Conservation (phyloP, 805 yeast genomes). For the Suhomyces vadensis region DNA sequence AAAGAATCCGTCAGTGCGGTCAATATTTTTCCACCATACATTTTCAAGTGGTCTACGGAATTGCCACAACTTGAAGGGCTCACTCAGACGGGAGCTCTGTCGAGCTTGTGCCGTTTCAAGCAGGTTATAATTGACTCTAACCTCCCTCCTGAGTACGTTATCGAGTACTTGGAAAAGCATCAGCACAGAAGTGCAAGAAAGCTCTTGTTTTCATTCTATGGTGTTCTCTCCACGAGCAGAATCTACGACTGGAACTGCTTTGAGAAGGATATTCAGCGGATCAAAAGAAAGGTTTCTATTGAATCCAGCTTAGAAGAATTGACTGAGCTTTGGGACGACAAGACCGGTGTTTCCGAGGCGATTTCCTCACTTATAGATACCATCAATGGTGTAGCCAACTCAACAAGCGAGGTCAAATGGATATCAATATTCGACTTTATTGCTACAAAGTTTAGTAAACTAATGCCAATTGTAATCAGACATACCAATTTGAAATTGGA, state of each 20-base stretch:
- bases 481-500: no score
- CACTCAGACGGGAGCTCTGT: background rate
- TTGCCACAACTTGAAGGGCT: background rate
- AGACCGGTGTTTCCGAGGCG: no score
- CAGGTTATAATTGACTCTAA: slow-evolving; percentile 5
- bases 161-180: background rate
- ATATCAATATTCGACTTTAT: no score
- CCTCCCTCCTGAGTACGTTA: background rate
- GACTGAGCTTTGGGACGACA: background rate
- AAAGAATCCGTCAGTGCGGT: no score
- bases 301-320: background rate
- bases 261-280: background rate
- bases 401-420: no score
- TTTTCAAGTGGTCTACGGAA: background rate
- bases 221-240: no score
- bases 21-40: background rate
- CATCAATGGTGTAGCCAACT: no score
- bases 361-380: no score
- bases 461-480: no score
- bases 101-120: background rate
- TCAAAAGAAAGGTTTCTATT: no score
- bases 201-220: background rate
- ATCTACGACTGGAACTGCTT: no score
- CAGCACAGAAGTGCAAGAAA: background rate
- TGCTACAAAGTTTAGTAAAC: no score